These are phyloP conservation scores for Dichotomocladium elegans DNA, from an alignment of 371 early-diverging fungal species.

Conservation along the genomic window DNA sequence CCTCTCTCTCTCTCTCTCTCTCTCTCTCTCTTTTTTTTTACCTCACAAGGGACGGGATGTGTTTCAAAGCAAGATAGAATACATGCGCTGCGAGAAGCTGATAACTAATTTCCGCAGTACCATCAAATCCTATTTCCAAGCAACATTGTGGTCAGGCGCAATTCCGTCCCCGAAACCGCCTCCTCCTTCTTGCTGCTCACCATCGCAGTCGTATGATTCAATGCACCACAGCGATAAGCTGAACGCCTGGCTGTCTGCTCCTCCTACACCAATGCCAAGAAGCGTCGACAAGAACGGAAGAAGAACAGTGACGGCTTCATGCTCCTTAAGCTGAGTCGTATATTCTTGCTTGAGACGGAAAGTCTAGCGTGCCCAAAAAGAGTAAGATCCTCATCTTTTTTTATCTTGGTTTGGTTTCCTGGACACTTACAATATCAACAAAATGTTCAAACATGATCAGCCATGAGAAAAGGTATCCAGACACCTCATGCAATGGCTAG, in stretches of 20 bases:
- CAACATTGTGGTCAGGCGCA: not conserved
- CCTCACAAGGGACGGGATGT: conserved; percentile 72
- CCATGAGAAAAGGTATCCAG: conserved; percentile 74
- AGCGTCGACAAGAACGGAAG: conserved; percentile 62
- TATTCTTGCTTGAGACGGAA: conserved; percentile 69
- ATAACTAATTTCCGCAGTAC: conserved; percentile 53
- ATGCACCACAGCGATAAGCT: conserved; percentile 75
- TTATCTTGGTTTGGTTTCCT: too few species aligned
- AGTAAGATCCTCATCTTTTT: too few species aligned
- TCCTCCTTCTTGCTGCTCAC: conserved; percentile 16
- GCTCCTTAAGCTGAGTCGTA: conserved; percentile 58
- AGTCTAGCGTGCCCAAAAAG: conserved; percentile 64
- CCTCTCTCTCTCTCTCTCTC: too few species aligned
- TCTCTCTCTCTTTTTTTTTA: too few species aligned
- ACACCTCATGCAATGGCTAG: conserved; percentile 28
- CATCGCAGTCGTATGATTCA: conserved; percentile 58
- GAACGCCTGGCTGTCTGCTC: conserved; percentile 48
- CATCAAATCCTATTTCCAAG: conserved; percentile 57
- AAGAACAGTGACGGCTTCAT: conserved; percentile 46
- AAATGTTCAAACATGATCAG: conserved; percentile 74
- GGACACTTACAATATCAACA: conserved; percentile 71
- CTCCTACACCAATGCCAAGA: conserved; percentile 56
- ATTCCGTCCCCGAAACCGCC: not conserved
- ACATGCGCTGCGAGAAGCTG: conserved; percentile 69
- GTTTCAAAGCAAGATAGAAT: conserved; percentile 61